phyloP scores from a whole-genome alignment of 345 rosid genomes.

The Cardamine resedifolia region DNA sequence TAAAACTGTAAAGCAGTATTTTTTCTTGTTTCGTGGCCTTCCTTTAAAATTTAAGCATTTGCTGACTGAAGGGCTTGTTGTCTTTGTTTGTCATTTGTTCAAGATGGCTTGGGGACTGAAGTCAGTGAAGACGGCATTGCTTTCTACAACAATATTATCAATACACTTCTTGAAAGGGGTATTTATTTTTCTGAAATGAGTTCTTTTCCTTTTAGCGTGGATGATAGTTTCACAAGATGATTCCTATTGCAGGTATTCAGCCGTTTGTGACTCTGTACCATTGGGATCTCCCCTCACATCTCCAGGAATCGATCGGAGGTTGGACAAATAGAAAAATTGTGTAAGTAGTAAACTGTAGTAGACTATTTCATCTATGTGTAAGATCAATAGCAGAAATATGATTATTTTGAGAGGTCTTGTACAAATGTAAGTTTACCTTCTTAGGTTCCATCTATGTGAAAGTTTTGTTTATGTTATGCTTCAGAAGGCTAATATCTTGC shows the following conservation, averaged over 20 bases:
- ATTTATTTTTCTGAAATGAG: constrained; percentile 24
- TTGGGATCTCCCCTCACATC: constrained; percentile 92
- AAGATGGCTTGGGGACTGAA: constrained; percentile 73
- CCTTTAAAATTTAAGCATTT: background rate
- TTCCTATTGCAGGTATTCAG: constrained; percentile 53
- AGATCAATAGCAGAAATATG: background rate
- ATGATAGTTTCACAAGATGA: constrained; percentile 15
- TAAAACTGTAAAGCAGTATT: background rate
- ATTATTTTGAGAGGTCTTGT: background rate
- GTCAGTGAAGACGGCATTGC: constrained; percentile 60
- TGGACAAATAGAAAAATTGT: constrained; percentile 71
- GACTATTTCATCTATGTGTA: background rate
- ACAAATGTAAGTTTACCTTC: background rate
- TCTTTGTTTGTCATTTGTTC: constrained; percentile 10
- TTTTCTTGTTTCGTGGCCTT: background rate
- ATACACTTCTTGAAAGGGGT: constrained; percentile 71
- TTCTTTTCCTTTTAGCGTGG: constrained; percentile 23
- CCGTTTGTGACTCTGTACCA: constrained; percentile 80
- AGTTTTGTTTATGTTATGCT: background rate
- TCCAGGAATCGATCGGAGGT: constrained; percentile 73
- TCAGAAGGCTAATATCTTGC: constrained; percentile 2
- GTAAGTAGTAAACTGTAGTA: constrained; percentile 49
- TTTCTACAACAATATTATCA: constrained; percentile 64
- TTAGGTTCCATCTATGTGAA: background rate
- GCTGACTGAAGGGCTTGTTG: background rate